Base-by-base conservation (phyloP, 2,329 filamentous ascomycete genomes). In the Tolypocladium cylindrosporum region DNA sequence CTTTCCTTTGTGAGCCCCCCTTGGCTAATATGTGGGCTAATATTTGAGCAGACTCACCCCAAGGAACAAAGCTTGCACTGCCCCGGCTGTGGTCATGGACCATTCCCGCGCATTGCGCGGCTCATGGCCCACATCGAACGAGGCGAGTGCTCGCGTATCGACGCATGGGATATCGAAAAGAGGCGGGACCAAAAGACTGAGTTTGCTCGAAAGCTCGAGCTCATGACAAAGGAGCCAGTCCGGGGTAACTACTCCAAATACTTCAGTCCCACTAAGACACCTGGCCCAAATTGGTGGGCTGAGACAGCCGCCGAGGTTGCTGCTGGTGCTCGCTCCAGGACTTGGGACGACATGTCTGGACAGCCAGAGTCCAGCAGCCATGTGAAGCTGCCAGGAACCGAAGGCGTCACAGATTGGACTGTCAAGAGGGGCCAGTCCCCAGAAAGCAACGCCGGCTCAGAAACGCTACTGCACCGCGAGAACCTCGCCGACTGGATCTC, bases 91-190 rank as follows among this genome's bases (percentile, higher is more conserved):
- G 55, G 64, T 0, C 59, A 64, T 0, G 68, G 63, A 2, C 66
- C 66, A 1, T 81, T 79, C 57, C 53, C 39, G 0, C 68, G 71
- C 1, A 67, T 76, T 0, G 68, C 71, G 1, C 61, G 55, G 0
- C 71, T 80, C 41, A 72, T 82, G 56, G 42, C 59, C 1, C 80
- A 83, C 55, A 69, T 83, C 4, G 78, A 83, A 64, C 61, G 61
- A 2, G 64, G 69, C 31, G 57, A 71, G 1, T 83, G 80, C 60
- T 36, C 58, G 1, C 55, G 42, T 0, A 72, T 83, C 58, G 66
- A 62, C 34, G 65, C 64, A 3, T 58, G 60, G 0, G 61, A 70
- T 1, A 60, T 80, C 14, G 68, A 71, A 10, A 59, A 65, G 9
- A 61, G 68, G 21, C 72, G 77, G 4, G 65, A 74, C 48, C 61